Evolutionary conservation across 1,284 basidiomycete species (phyloP), one percentile per base, ranked within the genome.

Genomic region (Wallemia ichthyophaga): DNA sequence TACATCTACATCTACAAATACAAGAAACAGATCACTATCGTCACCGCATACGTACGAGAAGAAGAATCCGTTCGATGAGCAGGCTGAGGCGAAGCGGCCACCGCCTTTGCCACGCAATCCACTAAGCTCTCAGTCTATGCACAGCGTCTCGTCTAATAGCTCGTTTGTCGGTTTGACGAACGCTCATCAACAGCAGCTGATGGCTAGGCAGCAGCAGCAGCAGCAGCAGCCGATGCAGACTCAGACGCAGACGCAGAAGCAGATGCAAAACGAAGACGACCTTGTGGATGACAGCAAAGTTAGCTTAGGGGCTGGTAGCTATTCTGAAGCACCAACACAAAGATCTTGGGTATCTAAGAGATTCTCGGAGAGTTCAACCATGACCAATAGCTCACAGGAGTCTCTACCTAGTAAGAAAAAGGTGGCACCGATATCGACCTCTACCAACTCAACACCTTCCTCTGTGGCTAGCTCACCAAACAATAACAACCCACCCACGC

Each of bases 21-120:
- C 71, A 1, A 69, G 73, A 27, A 70, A 64, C 59, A 66, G 73
- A 53, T 72, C 70, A 15, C 71, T 70, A 1, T 72, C 70, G 26
- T 71, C 69, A 24, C 73, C 73, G 1, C 71, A 73, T 58, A 71
- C 73, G 28, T 71, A 73, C 62, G 70, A 70, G 59, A 60, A 67
- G 56, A 64, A 66, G 7, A 61, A 63, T 27, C 58, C 64, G 1
- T 61, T 64, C 1, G 58, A 61, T 7, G 58, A 63, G 21, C 65
- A 64, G 1, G 62, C 63, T 9, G 55, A 27, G 9, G 25, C 55
- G 61, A 65, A 31, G 65, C 66, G 0, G 54, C 56, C 28, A 56
- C 33, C 58, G 24, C 56, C 48, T 25, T 17, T 31, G 37, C 26
- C 48, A 23, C 27, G 59, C 21, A 31, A 60, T 15, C 58, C 56